Conservation (phyloP, 345 rosid species). For the Eucalyptus polybractea region DNA sequence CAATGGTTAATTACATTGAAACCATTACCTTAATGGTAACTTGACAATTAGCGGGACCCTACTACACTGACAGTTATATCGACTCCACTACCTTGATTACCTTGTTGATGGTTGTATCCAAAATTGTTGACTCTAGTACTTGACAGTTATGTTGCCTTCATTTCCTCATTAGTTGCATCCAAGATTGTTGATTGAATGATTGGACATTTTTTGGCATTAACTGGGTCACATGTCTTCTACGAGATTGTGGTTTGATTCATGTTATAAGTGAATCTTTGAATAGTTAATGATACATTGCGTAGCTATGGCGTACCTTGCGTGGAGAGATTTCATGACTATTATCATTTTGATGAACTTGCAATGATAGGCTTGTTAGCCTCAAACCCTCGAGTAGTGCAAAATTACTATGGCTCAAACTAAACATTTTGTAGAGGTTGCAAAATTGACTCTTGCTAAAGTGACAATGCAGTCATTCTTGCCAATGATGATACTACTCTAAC, state of each 20-base stretch:
- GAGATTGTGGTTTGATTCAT: background rate
- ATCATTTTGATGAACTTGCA: background rate
- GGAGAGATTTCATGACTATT: too few species aligned
- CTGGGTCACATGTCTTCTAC: background rate
- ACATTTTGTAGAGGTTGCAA: background rate
- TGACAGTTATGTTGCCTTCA: background rate
- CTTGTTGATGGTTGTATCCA: background rate
- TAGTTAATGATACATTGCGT: background rate
- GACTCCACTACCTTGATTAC: background rate
- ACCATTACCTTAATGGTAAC: background rate
- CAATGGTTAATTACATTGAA: background rate
- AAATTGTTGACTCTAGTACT: background rate
- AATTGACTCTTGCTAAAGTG: background rate
- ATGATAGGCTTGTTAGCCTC: background rate
- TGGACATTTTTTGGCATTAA: background rate
- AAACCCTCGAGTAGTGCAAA: background rate
- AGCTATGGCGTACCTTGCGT: background rate
- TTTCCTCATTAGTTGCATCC: background rate
- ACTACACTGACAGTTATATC: too few species aligned
- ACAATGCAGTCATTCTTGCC: background rate
- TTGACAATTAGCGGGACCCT: too few species aligned
- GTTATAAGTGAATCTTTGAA: background rate
- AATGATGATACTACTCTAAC: background rate
- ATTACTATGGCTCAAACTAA: background rate
- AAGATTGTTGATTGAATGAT: background rate